These are phyloP conservation scores for Penicilliopsis zonata DNA, from an alignment of 495 filamentous ascomycete species.

Conservation along the genomic window DNA sequence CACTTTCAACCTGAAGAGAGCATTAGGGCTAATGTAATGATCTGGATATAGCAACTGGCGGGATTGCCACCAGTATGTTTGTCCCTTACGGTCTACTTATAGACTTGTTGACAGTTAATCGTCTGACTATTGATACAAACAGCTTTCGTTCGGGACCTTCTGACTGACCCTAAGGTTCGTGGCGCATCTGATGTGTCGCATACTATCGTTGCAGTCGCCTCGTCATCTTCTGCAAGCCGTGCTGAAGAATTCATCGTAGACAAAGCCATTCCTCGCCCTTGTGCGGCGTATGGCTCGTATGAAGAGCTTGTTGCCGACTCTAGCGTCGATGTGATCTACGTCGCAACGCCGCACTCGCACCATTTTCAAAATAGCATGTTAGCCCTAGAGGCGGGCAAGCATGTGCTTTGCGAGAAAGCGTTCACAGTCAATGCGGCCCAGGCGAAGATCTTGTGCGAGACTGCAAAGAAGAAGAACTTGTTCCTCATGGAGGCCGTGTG, in stretches of 20 bases:
- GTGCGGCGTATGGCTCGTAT: slow-evolving; percentile 74
- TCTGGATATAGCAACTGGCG: slow-evolving; percentile 51
- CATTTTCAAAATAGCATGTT: slow-evolving; percentile 89
- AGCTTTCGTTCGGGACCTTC: slow-evolving; percentile 78
- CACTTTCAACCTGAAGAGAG: not conserved
- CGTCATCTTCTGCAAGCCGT: slow-evolving; percentile 55
- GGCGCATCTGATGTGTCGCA: slow-evolving; percentile 64
- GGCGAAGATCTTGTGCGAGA: slow-evolving; percentile 59
- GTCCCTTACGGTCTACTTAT: not conserved
- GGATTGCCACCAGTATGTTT: slow-evolving; percentile 59
- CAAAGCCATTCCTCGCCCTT: slow-evolving; percentile 47
- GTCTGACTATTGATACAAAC: too few species aligned
- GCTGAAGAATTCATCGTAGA: slow-evolving; percentile 63
- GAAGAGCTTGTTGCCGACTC: slow-evolving; percentile 63
- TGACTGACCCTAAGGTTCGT: slow-evolving; percentile 61
- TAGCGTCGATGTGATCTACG: slow-evolving; percentile 78
- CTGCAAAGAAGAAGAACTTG: slow-evolving; percentile 64
- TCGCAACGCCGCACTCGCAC: slow-evolving; percentile 90
- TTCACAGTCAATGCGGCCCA: slow-evolving; percentile 85
- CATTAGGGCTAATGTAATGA: not conserved
- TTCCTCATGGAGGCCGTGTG: slow-evolving; percentile 97
- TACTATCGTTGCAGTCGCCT: slow-evolving; percentile 69
- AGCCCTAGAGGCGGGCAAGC: slow-evolving; percentile 68
- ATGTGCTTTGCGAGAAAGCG: slow-evolving; percentile 88
- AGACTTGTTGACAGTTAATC: too few species aligned